Percentiles rank a stretch among this genome's conserved stretches.
phyloP scores from a whole-genome alignment of 306 rosid species.

The Begonia fuchsioides region DNA sequence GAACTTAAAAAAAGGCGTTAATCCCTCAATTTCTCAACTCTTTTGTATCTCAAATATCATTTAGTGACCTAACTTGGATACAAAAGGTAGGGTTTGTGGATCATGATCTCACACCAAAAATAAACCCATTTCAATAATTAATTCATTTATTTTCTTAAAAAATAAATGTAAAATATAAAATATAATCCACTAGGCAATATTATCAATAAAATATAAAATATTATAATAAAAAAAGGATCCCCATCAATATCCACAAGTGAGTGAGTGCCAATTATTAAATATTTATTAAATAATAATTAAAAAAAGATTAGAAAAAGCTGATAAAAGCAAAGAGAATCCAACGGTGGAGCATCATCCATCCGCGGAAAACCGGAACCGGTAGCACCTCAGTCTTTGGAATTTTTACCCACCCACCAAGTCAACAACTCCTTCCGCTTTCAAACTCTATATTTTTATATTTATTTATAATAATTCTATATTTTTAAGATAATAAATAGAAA shows the following conservation, averaged over 20 bases:
- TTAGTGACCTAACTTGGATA: background rate
- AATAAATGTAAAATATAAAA: background rate
- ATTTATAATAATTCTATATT: too few species aligned
- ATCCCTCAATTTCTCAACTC: too few species aligned
- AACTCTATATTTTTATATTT: too few species aligned
- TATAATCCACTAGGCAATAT: background rate
- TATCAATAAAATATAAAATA: background rate
- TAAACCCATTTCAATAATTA: background rate
- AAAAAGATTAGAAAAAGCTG: background rate
- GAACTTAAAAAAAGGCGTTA: too few species aligned
- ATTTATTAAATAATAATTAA: background rate
- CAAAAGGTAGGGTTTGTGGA: background rate
- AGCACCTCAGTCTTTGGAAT: conserved; percentile 68
- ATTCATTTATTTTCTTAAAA: background rate
- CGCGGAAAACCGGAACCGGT: conserved; percentile 99
- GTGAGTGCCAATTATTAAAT: background rate
- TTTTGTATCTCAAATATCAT: too few species aligned
- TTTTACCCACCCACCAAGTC: conserved; percentile 25
- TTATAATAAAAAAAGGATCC: background rate
- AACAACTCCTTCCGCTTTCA: too few species aligned
- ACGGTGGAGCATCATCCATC: conserved; percentile 77
- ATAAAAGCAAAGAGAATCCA: conserved; percentile 30
- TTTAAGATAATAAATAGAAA: too few species aligned
- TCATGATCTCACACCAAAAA: background rate
- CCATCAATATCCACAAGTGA: background rate